Percentiles rank a stretch among this genome's conserved stretches.
These are phyloP conservation scores for Musa beccarii DNA, from an alignment of 176 grass and related monocot species.

Conservation along the genomic window DNA sequence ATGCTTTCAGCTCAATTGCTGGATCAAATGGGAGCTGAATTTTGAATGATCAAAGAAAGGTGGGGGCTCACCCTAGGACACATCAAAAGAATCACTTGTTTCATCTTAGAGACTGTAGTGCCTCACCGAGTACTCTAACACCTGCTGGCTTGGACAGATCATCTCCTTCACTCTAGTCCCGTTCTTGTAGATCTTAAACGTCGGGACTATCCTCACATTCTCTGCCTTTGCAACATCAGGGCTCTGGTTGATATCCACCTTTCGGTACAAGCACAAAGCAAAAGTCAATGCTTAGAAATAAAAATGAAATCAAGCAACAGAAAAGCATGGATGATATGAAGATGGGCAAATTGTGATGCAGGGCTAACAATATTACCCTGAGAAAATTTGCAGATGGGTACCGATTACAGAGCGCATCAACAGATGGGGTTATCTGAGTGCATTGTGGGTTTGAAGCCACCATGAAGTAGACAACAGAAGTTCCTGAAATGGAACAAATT, in stretches of 20 bases:
- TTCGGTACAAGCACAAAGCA: not conserved
- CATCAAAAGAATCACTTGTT: conserved; percentile 20
- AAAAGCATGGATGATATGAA: too few relatives aligned
- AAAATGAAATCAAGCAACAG: not conserved
- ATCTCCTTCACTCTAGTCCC: conserved; percentile 85
- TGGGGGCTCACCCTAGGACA: conserved; percentile 1
- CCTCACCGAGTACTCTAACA: conserved; percentile 76
- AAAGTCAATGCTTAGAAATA: not conserved
- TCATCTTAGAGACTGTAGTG: conserved; percentile 63
- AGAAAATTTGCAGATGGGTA: conserved; percentile 60
- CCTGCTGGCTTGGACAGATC: conserved; percentile 81
- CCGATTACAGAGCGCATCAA: conserved; percentile 45
- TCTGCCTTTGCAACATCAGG: conserved; percentile 56
- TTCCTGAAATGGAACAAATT: conserved; percentile 25
- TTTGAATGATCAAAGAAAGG: conserved; percentile 28
- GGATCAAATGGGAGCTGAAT: conserved; percentile 17
- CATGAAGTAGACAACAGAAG: conserved; percentile 57
- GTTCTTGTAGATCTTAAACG: conserved; percentile 96
- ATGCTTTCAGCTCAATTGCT: not conserved
- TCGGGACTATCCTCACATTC: conserved; percentile 71
- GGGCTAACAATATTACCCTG: conserved; percentile 35
- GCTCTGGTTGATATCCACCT: conserved; percentile 73
- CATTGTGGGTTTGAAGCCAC: conserved; percentile 37
- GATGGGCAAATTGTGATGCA: not conserved
- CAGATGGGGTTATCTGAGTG: conserved; percentile 24